Base-by-base conservation (phyloP, 2,329 filamentous ascomycete genomes). In the Xylaria sp. region DNA sequence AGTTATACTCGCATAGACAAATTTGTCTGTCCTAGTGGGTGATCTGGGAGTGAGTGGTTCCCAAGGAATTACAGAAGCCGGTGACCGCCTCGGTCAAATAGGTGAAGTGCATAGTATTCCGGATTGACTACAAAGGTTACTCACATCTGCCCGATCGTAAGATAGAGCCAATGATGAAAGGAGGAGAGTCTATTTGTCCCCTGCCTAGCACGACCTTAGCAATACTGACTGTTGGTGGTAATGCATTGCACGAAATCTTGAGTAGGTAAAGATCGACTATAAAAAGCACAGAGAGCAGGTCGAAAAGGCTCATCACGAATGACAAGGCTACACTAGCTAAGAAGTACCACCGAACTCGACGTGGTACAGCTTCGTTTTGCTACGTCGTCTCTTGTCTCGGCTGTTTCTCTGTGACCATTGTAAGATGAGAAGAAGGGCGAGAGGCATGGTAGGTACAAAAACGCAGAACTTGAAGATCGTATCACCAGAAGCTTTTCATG, bases 1-100 rank as follows among this genome's bases (percentile, higher is more conserved):
- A 71, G 44, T 62, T 72, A 67, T 72, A 72, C 10, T 36, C 58
- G 36, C 31, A 42, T 9, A 48, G 36, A 44, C 11, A 63, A 38
- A 63, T 53, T 36, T 46, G 51, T 58, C 28, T 48, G 38, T 33
- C 54, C 64, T n/a, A 6, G 42, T 51, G 56, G 64, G 62, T 46
- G 53, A 65, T 38, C 48, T 68, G 61, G 69, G 62, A 60, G 58
- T 65, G 40, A 28, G 31, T 40, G n/a, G 46, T 9, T 31, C 59
- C 28, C 38, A 67, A 63, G 63, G 56, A 68, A 57, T 66, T 66
- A 42, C 57, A 36, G 63, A 53, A 60, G 42, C n/a, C 40, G 61
- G 54, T n/a, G 26, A 44, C 54, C 11, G 2, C 10, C 11, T 60
- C 36, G 28, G 59, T 23, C 28, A 28, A 28, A 33, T 40, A 63